phyloP scores from a whole-genome alignment of 2,329 filamentous ascomycete species.

The Talaromyces sp. region DNA sequence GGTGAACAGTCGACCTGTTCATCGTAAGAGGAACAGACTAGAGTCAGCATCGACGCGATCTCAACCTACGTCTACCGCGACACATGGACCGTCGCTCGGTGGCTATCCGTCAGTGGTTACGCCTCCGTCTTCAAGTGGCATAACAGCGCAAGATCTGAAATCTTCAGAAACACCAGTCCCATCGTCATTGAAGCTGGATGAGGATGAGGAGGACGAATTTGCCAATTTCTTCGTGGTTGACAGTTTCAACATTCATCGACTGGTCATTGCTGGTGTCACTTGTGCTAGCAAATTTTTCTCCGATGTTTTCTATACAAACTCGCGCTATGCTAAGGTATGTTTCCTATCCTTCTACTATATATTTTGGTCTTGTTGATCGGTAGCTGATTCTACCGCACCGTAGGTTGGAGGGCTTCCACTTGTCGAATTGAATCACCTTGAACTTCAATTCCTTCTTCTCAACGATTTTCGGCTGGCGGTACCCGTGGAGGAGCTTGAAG shows the following conservation, averaged over 20 bases:
- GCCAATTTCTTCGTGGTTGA: conserved; percentile 88
- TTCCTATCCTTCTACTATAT: conserved; percentile 7
- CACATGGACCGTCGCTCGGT: conserved; percentile 22
- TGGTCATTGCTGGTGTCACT: conserved; percentile 95
- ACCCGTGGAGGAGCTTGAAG: conserved; percentile 90
- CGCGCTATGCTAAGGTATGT: conserved; percentile 93
- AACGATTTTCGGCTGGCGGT: conserved; percentile 95
- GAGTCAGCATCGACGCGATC: conserved; percentile 23
- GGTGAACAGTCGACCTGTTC: conserved; percentile 72
- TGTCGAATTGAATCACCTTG: conserved; percentile 89
- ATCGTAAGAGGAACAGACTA: conserved; percentile 50
- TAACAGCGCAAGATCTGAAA: conserved; percentile 34
- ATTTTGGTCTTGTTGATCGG: not conserved
- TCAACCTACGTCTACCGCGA: conserved; percentile 16
- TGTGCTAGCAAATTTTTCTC: conserved; percentile 99
- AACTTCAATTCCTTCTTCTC: conserved; percentile 89
- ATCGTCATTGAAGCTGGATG: conserved; percentile 35
- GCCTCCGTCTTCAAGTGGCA: conserved; percentile 34
- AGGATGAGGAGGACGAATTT: conserved; percentile 51
- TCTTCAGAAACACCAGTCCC: conserved; percentile 32
- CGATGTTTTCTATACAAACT: conserved; percentile 98
- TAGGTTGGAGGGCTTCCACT: conserved; percentile 92
- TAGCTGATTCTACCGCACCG: not conserved
- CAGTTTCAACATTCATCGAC: conserved; percentile 95
- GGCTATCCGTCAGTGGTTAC: conserved; percentile 33